Conservation (phyloP, 2,329 filamentous ascomycete species). For the Trichoderma koningiopsis region DNA sequence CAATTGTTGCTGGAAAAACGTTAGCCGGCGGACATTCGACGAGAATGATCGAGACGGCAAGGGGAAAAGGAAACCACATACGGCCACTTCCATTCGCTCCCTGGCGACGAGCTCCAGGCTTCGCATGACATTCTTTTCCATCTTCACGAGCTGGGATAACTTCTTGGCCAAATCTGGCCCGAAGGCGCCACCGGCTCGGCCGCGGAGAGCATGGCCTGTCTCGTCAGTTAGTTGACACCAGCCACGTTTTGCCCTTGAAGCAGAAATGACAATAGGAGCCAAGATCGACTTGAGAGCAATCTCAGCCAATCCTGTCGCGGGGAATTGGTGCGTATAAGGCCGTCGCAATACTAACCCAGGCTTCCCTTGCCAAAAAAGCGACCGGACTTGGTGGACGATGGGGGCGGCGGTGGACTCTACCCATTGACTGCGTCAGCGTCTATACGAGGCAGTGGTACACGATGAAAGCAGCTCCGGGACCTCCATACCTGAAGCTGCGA, state of each 20-base stretch:
- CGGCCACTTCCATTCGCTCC: slow-evolving; percentile 97
- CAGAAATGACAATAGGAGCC: too few species aligned
- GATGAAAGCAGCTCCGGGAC: not conserved
- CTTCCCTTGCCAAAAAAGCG: slow-evolving; percentile 86
- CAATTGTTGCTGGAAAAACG: slow-evolving; percentile 78
- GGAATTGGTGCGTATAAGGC: not conserved
- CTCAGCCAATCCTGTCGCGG: not conserved
- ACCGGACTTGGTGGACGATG: slow-evolving; percentile 87
- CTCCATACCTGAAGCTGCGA: slow-evolving; percentile 65
- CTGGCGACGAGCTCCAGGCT: slow-evolving; percentile 93
- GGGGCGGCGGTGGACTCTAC: slow-evolving; percentile 89
- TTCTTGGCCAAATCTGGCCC: slow-evolving; percentile 93
- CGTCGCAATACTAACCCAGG: slow-evolving; percentile 67
- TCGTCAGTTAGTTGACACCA: not conserved
- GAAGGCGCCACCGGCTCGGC: slow-evolving; percentile 75
- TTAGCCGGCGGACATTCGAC: not conserved
- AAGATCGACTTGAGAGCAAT: not conserved
- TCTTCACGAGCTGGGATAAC: slow-evolving; percentile 96
- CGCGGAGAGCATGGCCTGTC: slow-evolving; percentile 67
- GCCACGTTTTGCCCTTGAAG: not conserved
- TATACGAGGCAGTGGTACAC: not conserved
- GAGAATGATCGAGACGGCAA: not conserved
- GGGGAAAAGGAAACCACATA: slow-evolving; percentile 52
- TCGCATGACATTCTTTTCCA: slow-evolving; percentile 99
- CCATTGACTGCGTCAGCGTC: not conserved